Percentiles rank a stretch among this genome's conserved stretches.
These are phyloP conservation scores for Sclerotinia glacialis DNA, from an alignment of 2,329 filamentous ascomycete genomes.

Conservation along the genomic window DNA sequence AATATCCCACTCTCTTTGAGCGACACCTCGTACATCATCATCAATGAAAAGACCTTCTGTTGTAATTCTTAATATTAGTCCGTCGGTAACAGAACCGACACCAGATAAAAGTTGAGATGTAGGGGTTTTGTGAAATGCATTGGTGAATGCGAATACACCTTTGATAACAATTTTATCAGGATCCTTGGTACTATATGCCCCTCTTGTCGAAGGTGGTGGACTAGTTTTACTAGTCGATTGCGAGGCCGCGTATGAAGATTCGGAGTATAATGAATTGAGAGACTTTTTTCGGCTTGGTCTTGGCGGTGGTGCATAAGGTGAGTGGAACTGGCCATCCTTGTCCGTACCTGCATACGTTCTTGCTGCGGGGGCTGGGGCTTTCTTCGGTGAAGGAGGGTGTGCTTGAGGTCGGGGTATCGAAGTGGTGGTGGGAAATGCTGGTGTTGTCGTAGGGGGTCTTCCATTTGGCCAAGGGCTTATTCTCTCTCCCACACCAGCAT, in stretches of 20 bases:
- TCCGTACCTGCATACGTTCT: constrained; percentile 60
- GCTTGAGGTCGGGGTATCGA: constrained; percentile 41
- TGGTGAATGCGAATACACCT: constrained; percentile 89
- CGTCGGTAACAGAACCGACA: constrained; percentile 83
- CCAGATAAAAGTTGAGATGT: constrained; percentile 85
- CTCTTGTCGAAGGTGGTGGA: constrained; percentile 73
- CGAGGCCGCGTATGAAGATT: constrained; percentile 82
- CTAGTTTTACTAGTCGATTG: constrained; percentile 81
- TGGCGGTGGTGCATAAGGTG: constrained; percentile 71
- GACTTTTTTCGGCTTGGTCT: constrained; percentile 55
- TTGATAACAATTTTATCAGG: constrained; percentile 95
- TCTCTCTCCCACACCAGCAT: constrained; percentile 64
- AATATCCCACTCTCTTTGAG: constrained; percentile 97
- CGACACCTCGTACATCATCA: constrained; percentile 84
- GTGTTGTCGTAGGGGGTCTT: constrained; percentile 46
- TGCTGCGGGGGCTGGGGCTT: constrained; percentile 50
- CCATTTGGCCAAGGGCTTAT: constrained; percentile 68
- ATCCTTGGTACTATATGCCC: constrained; percentile 81
- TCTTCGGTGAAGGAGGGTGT: constrained; percentile 43
- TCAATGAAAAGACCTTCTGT: constrained; percentile 96
- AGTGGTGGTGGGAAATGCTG: constrained; percentile 31
- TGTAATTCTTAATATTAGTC: constrained; percentile 85
- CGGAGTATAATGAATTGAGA: constrained; percentile 71
- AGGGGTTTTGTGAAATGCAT: constrained; percentile 82
- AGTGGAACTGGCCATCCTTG: constrained; percentile 66